Evolutionary conservation across 2,329 filamentous ascomycete species (phyloP).

Genomic region (Colletotrichum magnum): DNA sequence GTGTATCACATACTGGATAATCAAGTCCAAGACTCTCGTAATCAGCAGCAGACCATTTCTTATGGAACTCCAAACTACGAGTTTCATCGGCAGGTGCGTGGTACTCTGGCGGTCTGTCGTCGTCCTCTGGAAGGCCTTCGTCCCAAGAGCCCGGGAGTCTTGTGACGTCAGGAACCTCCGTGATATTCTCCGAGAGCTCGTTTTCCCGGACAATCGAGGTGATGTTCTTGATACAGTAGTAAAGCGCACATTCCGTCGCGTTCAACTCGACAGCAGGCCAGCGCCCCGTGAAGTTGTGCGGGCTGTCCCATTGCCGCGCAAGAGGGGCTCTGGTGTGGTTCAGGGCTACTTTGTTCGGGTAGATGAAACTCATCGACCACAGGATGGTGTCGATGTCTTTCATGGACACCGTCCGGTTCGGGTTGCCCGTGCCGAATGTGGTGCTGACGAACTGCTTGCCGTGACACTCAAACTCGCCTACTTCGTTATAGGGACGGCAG

Average conservation of each 20-base stretch:
- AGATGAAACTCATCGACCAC: conserved; percentile 26
- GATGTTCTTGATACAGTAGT: conserved; percentile 17
- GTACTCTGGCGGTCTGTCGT: not conserved
- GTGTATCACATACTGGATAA: no score
- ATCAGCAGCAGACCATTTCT: not conserved
- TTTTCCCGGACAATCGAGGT: not conserved
- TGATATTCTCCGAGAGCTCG: conserved; percentile 5
- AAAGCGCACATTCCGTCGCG: conserved; percentile 13
- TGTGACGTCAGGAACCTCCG: not conserved
- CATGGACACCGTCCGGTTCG: conserved; percentile 20
- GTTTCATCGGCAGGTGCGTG: not conserved
- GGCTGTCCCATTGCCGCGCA: no score
- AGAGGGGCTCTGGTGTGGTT: not conserved
- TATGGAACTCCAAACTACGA: conserved; percentile 11
- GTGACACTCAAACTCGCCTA: not conserved
- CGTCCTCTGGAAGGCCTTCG: not conserved
- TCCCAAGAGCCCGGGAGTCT: not conserved
- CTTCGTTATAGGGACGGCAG: not conserved
- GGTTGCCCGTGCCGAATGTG: conserved; percentile 14
- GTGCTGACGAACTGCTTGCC: not conserved
- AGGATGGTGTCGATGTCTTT: conserved; percentile 18
- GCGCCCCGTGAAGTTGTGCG: not conserved
- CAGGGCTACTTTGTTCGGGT: conserved; percentile 3
- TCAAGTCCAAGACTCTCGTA: no score
- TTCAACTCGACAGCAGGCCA: conserved; percentile 14